Evolutionary conservation across 2,329 filamentous ascomycete species (phyloP), one percentile per base, ranked within the genome.

Genomic region (Colletotrichum chlorophyti): DNA sequence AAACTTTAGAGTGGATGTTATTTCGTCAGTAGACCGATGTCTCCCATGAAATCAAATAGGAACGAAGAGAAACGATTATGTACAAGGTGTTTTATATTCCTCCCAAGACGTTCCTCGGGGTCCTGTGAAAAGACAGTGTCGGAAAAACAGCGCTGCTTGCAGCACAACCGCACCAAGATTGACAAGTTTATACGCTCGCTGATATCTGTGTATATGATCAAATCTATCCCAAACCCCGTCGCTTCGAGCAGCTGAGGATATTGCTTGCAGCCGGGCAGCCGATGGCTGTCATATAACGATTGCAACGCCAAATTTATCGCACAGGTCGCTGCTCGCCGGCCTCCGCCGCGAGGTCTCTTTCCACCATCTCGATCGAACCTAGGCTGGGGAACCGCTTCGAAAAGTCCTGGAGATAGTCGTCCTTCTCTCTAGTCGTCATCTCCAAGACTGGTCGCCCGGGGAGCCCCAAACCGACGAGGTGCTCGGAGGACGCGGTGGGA

Each of bases 361-460:
- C 91, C n/a, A 92, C 89, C 87, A 94, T 91, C 76, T 97, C 93
- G 65, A 97, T 84, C 9, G 91, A 85, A 53, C 87, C 88, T 58
- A 98, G 76, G 70, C 90, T 96, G 1, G 94, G 94, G 73, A 93
- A 97, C 58, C 92, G 82, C 74, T 93, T 93, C 60, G 88, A 89
- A 71, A 98, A 97, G 69, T 91, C 74, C 58, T 76, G 73, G 40
- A 89, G 72, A 66, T 88, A 88, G 65, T 93, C 90, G 41, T 87
- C 85, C 69, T 80, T 91, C 65, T 88, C 82, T 63, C 79, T 76
- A 4, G 76, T 70, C 52, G 78, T 80, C 83, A 86, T 86, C 38
- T 83, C 80, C 57, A 84, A 68, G 47, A 75, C 70, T 3, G 81
- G 78, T 61, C 80, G 78, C 1, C 76, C 80, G 1, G 78, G 76